These are phyloP conservation scores for Verticillium zaregamsianum DNA, from an alignment of 2,329 filamentous ascomycete genomes.

Conservation along the genomic window DNA sequence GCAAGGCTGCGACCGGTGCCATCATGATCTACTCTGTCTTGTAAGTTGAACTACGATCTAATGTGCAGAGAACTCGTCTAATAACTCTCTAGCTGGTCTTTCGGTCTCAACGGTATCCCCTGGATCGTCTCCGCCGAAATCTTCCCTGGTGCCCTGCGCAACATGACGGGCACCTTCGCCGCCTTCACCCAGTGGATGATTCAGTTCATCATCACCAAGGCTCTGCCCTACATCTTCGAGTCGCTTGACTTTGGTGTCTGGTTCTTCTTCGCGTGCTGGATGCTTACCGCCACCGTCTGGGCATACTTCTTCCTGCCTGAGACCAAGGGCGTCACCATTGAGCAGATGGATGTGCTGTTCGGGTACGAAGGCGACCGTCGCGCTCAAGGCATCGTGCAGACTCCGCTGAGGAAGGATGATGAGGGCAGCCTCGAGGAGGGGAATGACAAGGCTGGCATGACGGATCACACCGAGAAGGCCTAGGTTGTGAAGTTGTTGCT, in stretches of 20 bases:
- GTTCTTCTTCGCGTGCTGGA: conserved; percentile 52
- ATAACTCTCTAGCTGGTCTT: conserved; percentile 30
- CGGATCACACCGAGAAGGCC: neutral
- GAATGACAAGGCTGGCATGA: neutral
- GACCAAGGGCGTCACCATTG: conserved; percentile 50
- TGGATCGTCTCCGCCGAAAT: conserved; percentile 42
- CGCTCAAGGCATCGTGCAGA: neutral
- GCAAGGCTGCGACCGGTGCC: conserved; percentile 48
- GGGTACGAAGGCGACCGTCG: conserved; percentile 10
- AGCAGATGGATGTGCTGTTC: conserved; percentile 40
- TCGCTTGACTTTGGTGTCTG: conserved; percentile 46
- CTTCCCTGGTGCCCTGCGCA: conserved; percentile 38
- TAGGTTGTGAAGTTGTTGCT: neutral
- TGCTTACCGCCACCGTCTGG: conserved; percentile 42
- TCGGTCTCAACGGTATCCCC: conserved; percentile 39
- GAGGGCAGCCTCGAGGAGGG: conserved; percentile 6
- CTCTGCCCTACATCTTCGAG: conserved; percentile 39
- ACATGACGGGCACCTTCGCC: conserved; percentile 34
- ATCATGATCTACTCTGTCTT: conserved; percentile 52
- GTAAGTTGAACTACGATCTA: conserved; percentile 24
- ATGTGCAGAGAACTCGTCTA: neutral
- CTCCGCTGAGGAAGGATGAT: neutral
- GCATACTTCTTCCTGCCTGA: conserved; percentile 50
- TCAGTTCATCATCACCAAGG: conserved; percentile 38
- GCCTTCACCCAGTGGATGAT: conserved; percentile 36